Percentiles rank a stretch among this genome's conserved stretches.
phyloP scores from a whole-genome alignment of 805 yeast species.

The Teunomyces lycoperdinae region DNA sequence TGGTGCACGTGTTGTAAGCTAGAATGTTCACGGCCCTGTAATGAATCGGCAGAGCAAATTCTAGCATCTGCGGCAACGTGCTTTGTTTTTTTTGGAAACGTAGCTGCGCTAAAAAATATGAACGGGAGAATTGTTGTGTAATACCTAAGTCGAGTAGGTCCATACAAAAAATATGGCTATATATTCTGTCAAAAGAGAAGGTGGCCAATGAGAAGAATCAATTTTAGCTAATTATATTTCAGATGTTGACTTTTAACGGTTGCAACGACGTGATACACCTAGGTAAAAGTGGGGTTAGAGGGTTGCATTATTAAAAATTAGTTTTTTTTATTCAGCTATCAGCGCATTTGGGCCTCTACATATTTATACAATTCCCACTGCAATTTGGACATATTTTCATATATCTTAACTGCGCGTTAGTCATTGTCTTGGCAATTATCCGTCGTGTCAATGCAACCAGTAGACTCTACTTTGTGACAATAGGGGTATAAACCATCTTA shows the following conservation, averaged over 20 bases:
- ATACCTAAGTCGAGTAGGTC: no score
- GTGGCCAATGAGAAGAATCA: no score
- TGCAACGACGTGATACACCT: no score
- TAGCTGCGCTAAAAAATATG: not conserved
- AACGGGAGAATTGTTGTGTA: not conserved
- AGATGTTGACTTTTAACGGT: no score
- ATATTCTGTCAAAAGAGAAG: no score
- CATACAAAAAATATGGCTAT: no score
- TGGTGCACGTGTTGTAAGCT: not conserved
- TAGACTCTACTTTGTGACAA: not conserved
- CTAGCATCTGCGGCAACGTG: conserved; percentile 1
- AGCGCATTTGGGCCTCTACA: not conserved
- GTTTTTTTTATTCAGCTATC: no score
- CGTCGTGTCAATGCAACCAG: not conserved
- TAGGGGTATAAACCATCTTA: not conserved
- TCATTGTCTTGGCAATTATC: not conserved
- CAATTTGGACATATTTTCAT: not conserved
- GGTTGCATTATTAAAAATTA: no score
- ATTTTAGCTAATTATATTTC: no score
- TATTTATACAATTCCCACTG: not conserved
- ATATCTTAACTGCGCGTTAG: not conserved
- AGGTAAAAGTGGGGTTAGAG: no score
- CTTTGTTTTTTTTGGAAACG: not conserved
- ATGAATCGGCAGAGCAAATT: not conserved
- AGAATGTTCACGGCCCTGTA: not conserved